Percentiles rank a stretch among this genome's conserved stretches.
phyloP scores from a whole-genome alignment of 164 flowering plant genomes.

The Stephania cephalantha region DNA sequence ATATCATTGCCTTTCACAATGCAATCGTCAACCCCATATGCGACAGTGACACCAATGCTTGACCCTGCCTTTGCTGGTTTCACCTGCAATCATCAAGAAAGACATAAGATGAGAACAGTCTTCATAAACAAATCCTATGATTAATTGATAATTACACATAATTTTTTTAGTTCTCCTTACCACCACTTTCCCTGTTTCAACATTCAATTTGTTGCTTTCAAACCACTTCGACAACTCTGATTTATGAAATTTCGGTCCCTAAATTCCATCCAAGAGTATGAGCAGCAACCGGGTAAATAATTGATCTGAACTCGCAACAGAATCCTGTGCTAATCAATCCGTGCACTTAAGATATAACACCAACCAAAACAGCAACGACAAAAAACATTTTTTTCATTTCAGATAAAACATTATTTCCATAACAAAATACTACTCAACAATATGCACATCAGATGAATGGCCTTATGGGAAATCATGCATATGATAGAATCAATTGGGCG shows the following conservation, averaged over 20 bases:
- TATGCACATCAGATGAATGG: too few relatives aligned
- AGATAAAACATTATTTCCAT: background rate
- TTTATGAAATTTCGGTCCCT: slow-evolving; percentile 46
- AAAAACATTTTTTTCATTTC: background rate
- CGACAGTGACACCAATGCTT: slow-evolving; percentile 84
- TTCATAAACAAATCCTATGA: background rate
- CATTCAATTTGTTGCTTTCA: slow-evolving; percentile 49
- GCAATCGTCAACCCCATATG: slow-evolving; percentile 76
- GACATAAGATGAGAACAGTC: slow-evolving; percentile 1
- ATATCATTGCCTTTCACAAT: slow-evolving; percentile 55
- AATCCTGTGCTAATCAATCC: too few relatives aligned
- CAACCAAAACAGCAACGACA: background rate
- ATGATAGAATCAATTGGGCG: background rate
- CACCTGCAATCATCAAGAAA: slow-evolving; percentile 38
- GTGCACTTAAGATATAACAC: background rate
- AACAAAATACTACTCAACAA: background rate
- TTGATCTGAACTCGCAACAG: background rate
- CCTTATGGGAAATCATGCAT: background rate
- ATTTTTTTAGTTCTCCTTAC: slow-evolving; percentile 29
- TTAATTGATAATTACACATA: background rate
- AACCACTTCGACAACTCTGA: slow-evolving; percentile 61
- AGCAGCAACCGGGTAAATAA: slow-evolving; percentile 11
- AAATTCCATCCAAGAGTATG: slow-evolving; percentile 11
- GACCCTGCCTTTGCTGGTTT: slow-evolving; percentile 89
- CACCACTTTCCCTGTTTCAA: slow-evolving; percentile 72